Percentiles rank a stretch among this genome's conserved stretches.
phyloP scores from a whole-genome alignment of 192 early-diverging fungal species.

The Entomortierella beljakovae region DNA sequence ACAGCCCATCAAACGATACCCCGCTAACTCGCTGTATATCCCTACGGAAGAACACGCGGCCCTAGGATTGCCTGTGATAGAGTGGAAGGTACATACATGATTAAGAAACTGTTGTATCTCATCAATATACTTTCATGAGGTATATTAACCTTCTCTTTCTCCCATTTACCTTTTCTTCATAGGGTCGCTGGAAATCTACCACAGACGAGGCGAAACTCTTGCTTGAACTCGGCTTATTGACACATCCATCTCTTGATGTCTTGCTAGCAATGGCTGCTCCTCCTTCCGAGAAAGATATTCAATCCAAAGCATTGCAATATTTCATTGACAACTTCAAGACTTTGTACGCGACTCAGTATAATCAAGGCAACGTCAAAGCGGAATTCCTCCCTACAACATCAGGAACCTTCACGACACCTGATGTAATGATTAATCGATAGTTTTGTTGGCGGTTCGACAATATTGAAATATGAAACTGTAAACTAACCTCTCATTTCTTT shows the following conservation, averaged over 20 bases:
- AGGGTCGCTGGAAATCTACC: constrained; percentile 34
- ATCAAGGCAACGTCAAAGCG: constrained; percentile 50
- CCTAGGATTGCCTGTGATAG: constrained; percentile 74
- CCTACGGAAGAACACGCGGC: constrained; percentile 68
- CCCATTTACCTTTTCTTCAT: background rate
- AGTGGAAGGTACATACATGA: constrained; percentile 73
- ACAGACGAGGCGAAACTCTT: constrained; percentile 58
- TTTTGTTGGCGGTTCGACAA: background rate
- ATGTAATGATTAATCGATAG: background rate
- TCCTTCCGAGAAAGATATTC: constrained; percentile 33
- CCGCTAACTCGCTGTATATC: constrained; percentile 72
- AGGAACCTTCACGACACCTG: constrained; percentile 62
- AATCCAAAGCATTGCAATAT: constrained; percentile 70
- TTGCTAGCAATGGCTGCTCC: constrained; percentile 57
- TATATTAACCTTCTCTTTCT: background rate
- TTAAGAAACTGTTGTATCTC: too few relatives aligned
- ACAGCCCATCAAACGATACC: constrained; percentile 57
- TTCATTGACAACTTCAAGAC: constrained; percentile 76
- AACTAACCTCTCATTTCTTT: background rate
- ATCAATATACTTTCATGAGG: background rate
- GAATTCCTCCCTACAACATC: constrained; percentile 73
- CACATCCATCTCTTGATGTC: constrained; percentile 48
- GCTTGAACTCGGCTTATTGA: constrained; percentile 60
- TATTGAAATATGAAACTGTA: background rate
- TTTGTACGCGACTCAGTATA: constrained; percentile 66